phyloP scores from a whole-genome alignment of 495 filamentous ascomycete species.

The Endocarpon pusillum region DNA sequence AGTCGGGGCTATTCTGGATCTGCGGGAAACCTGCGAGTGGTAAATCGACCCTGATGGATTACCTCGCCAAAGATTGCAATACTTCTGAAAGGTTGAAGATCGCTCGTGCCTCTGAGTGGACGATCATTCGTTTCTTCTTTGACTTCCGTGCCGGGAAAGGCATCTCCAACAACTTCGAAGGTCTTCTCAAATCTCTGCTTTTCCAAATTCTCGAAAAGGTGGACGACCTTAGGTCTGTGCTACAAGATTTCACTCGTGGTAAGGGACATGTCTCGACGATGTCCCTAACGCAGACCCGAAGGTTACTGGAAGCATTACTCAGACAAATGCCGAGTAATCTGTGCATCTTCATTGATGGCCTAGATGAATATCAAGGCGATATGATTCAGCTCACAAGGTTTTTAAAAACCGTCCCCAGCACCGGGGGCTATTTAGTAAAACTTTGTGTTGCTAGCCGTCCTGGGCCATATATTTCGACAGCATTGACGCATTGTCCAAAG shows the following conservation, averaged over 20 bases:
- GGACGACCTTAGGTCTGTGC: not conserved
- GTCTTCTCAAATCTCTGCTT: constrained; percentile 2
- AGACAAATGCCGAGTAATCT: not conserved
- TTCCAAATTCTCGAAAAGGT: not conserved
- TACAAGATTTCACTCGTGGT: not conserved
- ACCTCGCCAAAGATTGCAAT: not conserved
- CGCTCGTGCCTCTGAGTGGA: not conserved
- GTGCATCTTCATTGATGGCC: constrained; percentile 36
- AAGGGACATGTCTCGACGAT: not conserved
- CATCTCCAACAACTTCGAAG: constrained; percentile 4
- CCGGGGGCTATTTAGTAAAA: not conserved
- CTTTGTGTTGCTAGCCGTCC: constrained; percentile 3
- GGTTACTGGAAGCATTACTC: too few species aligned
- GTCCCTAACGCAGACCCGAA: not conserved
- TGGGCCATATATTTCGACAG: not conserved
- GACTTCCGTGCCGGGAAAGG: constrained; percentile 1
- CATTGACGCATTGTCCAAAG: constrained; percentile 1
- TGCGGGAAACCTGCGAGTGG: constrained; percentile 3
- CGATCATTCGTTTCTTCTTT: constrained; percentile 2
- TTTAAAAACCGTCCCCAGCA: not conserved
- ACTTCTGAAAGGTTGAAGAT: not conserved
- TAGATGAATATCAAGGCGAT: constrained; percentile 42
- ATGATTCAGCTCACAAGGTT: constrained; percentile 42
- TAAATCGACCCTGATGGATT: constrained; percentile 4
- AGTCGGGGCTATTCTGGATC: constrained; percentile 1